Percentiles rank a stretch among this genome's conserved stretches.
phyloP scores from a whole-genome alignment of 495 filamentous ascomycete genomes.

The Elaphomyces granulatus region DNA sequence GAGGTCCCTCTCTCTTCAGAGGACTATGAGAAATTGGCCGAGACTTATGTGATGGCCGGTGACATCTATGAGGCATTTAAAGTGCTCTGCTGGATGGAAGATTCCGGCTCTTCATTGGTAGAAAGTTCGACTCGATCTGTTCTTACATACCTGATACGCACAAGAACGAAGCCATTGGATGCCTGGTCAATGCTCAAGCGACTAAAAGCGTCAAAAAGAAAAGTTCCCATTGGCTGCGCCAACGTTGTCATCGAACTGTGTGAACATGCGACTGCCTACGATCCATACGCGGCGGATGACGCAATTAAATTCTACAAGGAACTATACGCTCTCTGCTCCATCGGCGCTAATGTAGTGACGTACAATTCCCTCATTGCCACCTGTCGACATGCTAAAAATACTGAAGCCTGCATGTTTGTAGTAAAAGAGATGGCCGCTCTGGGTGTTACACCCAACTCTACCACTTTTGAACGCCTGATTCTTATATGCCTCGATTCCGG shows the following conservation, averaged over 20 bases:
- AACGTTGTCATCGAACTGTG: slow-evolving; percentile 21
- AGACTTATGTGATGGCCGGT: slow-evolving; percentile 44
- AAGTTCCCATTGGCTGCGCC: slow-evolving; percentile 22
- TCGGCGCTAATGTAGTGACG: slow-evolving; percentile 42
- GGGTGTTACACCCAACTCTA: slow-evolving; percentile 39
- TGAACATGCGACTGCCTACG: slow-evolving; percentile 13
- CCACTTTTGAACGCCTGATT: slow-evolving; percentile 57
- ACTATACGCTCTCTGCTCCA: slow-evolving; percentile 44
- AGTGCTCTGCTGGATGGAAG: slow-evolving; percentile 53
- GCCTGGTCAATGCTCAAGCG: slow-evolving; percentile 40
- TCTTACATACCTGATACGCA: slow-evolving; percentile 25
- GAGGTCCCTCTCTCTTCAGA: slow-evolving; percentile 37
- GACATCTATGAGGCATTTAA: slow-evolving; percentile 43
- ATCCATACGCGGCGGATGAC: slow-evolving; percentile 19
- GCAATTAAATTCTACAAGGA: slow-evolving; percentile 59
- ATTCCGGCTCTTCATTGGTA: slow-evolving; percentile 37
- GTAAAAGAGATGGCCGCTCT: slow-evolving; percentile 59
- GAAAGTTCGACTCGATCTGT: slow-evolving; percentile 45
- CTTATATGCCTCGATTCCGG: slow-evolving; percentile 41
- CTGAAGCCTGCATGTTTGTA: slow-evolving; percentile 50
- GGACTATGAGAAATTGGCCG: slow-evolving; percentile 66
- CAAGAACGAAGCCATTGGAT: slow-evolving; percentile 18
- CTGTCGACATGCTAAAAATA: slow-evolving; percentile 35
- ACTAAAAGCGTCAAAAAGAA: slow-evolving; percentile 22
- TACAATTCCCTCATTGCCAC: slow-evolving; percentile 56